Evolutionary conservation across 208 protist species (phyloP), one percentile per base, ranked within the genome.

Genomic region (Trypanosoma scelopori): DNA sequence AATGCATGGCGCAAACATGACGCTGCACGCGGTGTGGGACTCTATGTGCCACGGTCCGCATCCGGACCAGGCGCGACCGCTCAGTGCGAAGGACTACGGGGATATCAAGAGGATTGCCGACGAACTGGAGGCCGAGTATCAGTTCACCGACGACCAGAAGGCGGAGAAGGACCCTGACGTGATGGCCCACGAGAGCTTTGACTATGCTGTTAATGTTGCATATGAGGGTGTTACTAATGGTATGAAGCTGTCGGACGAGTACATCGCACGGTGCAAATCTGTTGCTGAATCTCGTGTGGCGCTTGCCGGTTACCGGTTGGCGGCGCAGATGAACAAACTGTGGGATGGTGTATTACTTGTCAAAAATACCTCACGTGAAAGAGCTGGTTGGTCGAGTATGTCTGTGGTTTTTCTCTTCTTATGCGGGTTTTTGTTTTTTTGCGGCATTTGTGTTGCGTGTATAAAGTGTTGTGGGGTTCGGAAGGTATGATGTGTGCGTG

Each of bases 21-120:
- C 65, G 37, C 80, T 96, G 45, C 91, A 96, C 55, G 57, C 80
- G 1, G 20, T 96, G 41, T 96, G 91, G 89, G 91, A 96, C 62
- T 71, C 80, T 32, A 72, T 94, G 45, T 93, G 91, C 66, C 43
- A 74, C 32, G 65, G 56, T 18, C 50, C 67, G 3, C 45, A 75
- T 4, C 30, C 50, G 22, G 20, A 60, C 1, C 7, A 51, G 16
- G 0, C 47, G 12, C 83, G 91, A 13, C 91, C 91, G 0, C 76
- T 94, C 4, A 73, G 57, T 41, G 41, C 53, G n/a, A 52, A 66
- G 12, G 51, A 84, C 41, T 59, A 80, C 55, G 65, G 42, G 42
- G 64, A 76, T 6, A 22, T 96, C 6, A 45, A 35, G 7, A 42
- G 48, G 28, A 67, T 75, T 25, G 86, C 85, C 2, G 79, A 91